Conservation (phyloP, 2,329 filamentous ascomycete species). For the Paecilomyces sp. region DNA sequence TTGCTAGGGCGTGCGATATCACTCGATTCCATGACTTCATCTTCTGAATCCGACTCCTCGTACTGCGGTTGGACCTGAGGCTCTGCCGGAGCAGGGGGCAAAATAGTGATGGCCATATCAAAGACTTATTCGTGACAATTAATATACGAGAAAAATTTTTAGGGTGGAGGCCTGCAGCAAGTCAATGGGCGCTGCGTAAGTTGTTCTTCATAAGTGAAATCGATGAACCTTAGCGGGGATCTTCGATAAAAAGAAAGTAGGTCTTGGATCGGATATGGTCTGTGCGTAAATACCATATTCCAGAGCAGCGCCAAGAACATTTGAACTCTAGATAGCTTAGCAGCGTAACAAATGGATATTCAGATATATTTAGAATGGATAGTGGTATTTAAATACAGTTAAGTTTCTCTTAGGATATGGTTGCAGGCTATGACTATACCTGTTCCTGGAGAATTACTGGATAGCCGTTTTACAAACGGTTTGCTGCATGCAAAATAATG, state of each 20-base stretch:
- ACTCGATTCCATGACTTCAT: slow-evolving; percentile 18
- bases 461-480: no score
- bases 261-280: not conserved
- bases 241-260: not conserved
- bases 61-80: slow-evolving; percentile 22
- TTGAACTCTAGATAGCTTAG: no score
- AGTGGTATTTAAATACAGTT: no score
- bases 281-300: not conserved
- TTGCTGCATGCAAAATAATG: no score
- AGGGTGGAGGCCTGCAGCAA: not conserved
- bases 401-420: no score
- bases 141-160: not conserved
- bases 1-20: slow-evolving; percentile 31
- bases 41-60: slow-evolving; percentile 42
- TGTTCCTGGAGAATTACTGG: no score
- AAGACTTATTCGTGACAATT: not conserved
- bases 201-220: not conserved
- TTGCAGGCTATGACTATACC: no score
- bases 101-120: slow-evolving; percentile 53
- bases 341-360: no score
- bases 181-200: not conserved
- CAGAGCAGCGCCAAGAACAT: no score
- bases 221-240: not conserved
- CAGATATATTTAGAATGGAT: no score
- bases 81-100: slow-evolving; percentile 41